phyloP scores from a whole-genome alignment of 2,329 filamentous ascomycete genomes.

The Calonectria hawksworthii region DNA sequence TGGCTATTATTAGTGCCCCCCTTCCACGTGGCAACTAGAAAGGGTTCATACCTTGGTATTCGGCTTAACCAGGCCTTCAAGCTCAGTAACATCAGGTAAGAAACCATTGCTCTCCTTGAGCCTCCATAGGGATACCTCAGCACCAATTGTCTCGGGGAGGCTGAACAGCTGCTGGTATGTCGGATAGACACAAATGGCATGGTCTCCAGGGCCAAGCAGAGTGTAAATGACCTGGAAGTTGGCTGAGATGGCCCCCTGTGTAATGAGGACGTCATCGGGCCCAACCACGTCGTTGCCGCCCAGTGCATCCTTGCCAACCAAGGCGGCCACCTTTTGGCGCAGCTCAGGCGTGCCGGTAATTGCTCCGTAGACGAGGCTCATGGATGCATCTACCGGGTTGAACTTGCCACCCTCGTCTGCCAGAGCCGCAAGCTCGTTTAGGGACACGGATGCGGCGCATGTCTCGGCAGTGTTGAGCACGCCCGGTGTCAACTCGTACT shows the following conservation, averaged over 20 bases:
- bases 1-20: not conserved
- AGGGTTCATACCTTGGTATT: conserved; percentile 74
- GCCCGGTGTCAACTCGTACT: conserved; percentile 68
- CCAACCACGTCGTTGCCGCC: conserved; percentile 48
- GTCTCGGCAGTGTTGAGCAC: conserved; percentile 84
- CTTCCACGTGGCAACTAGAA: not conserved
- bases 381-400: conserved; percentile 62
- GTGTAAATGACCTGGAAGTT: conserved; percentile 86
- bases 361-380: conserved; percentile 79
- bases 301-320: conserved; percentile 68
- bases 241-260: conserved; percentile 85
- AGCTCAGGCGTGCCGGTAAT: conserved; percentile 78
- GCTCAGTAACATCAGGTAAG: conserved; percentile 75
- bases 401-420: conserved; percentile 65
- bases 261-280: conserved; percentile 78
- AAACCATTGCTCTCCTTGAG: conserved; percentile 75
- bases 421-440: conserved; percentile 74
- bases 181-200: conserved; percentile 89
- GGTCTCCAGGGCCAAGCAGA: conserved; percentile 77
- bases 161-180: conserved; percentile 89
- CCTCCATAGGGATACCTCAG: conserved; percentile 83
- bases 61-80: conserved; percentile 74
- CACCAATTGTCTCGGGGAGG: conserved; percentile 80
- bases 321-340: conserved; percentile 72
- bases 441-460: conserved; percentile 80